Conservation (phyloP, 371 early-diverging fungal genomes). For the Mortierella sp. region DNA sequence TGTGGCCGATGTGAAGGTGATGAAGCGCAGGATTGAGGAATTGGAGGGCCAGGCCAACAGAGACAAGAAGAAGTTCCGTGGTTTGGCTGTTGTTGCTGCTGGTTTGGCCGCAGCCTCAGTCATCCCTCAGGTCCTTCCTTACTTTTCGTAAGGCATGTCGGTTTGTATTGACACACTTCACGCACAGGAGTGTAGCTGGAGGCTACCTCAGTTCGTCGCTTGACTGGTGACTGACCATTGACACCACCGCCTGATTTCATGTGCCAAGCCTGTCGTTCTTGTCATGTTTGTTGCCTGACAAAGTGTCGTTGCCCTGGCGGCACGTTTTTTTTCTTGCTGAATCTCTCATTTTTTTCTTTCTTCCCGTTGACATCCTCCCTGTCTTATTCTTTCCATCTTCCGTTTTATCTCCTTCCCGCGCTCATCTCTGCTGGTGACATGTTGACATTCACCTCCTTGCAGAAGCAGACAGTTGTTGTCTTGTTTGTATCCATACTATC, state of each 20-base stretch:
- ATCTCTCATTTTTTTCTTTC: not conserved
- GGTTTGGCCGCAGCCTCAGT: slow-evolving; percentile 50
- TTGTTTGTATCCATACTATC: slow-evolving; percentile 5
- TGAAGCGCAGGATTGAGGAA: slow-evolving; percentile 57
- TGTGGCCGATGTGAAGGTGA: slow-evolving; percentile 31
- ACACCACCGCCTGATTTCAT: not conserved
- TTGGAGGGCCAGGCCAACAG: slow-evolving; percentile 45
- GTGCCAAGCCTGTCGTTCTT: not conserved
- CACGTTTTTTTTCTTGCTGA: not conserved
- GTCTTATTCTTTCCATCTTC: not conserved
- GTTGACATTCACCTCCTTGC: slow-evolving; percentile 6
- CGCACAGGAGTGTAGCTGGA: not conserved
- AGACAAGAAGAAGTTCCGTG: slow-evolving; percentile 49
- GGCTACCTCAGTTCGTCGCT: not conserved
- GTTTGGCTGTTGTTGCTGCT: slow-evolving; percentile 50
- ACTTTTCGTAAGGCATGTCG: slow-evolving; percentile 32
- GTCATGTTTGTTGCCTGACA: slow-evolving; percentile 3
- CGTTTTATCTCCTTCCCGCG: slow-evolving; percentile 1
- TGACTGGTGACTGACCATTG: not conserved
- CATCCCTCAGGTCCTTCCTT: slow-evolving; percentile 53
- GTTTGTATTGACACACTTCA: not conserved
- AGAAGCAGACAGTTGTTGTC: not conserved
- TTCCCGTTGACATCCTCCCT: not conserved
- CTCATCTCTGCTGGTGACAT: slow-evolving; percentile 4
- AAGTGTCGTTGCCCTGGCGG: slow-evolving; percentile 2